Base-by-base conservation (phyloP, 2,329 filamentous ascomycete species). In the Cladorrhinum sp. region DNA sequence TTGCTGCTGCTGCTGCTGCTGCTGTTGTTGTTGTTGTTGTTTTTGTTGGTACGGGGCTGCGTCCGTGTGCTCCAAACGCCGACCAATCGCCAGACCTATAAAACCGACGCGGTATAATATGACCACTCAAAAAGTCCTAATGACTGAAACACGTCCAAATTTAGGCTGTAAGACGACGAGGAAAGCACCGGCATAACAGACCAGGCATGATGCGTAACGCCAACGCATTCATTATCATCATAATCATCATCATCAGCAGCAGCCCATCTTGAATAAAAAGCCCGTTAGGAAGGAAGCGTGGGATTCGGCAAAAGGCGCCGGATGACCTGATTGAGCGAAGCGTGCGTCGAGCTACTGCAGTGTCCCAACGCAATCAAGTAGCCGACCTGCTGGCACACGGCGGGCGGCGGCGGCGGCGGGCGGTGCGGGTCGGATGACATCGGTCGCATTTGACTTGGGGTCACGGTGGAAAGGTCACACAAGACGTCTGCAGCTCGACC, bases 101-200 rank as follows among this genome's bases (percentile, higher is more conserved):
- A 46, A 2, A 12, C 16, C 42, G 33, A 36, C 9, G 33, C 7
- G 8, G 33, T 36, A 36, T 36, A 12, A 30, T 30, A 30, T 30
- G 26, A 30, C 10, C 26, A 30, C 26, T 30, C 26, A 30, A 30
- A 30, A 30, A 30, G 26, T 10, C 26, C 10, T 18, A 30, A 30
- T 56, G 50, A 59, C 48, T 60, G 60, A 64, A 64, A 54, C 62
- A 16, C 10, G 49, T 52, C 46, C 21, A 55, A 39, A 59, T 63
- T 58, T 58, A 61, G 59, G 55, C 62, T 57, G 55, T n/a, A 39
- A 30, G 26, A 58, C 23, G 50, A 30, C 26, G 10, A 30, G 26
- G 26, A 30, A 30, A 30, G 26, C 26, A 10, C 26, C 26, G 26
- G 26, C 26, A 30, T 30, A 30, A 30, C 5, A 30, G 26, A 30